A percentile compares a stretch with the other conserved stretches of the same genome.
Conservation (phyloP, 2,329 filamentous ascomycete genomes). For the Neonectria neomacrospora region DNA sequence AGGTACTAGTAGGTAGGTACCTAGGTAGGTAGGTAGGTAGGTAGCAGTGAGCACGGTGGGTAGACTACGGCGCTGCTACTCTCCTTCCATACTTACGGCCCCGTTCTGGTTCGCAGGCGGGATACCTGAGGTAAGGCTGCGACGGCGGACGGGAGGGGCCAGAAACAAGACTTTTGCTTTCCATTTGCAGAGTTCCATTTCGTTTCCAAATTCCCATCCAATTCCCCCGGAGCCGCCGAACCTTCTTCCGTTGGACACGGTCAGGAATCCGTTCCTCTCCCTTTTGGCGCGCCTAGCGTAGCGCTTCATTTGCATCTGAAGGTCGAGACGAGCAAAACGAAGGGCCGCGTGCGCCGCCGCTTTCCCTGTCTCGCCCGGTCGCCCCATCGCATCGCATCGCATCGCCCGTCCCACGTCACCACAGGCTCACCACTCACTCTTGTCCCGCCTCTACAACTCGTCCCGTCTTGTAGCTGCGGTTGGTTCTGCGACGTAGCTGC, state of each 20-base stretch:
- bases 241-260: background rate
- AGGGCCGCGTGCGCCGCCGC: slow-evolving; percentile 15
- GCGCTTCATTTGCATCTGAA: slow-evolving; percentile 13
- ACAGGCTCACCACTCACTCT: slow-evolving; percentile 16
- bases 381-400: background rate
- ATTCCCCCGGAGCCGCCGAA: background rate
- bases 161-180: slow-evolving; percentile 3
- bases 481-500: slow-evolving; percentile 12
- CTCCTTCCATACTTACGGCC: too few relatives aligned
- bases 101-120: background rate
- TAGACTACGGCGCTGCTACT: background rate
- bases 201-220: background rate
- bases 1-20: too few relatives aligned
- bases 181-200: background rate
- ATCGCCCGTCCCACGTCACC: slow-evolving; percentile 24
- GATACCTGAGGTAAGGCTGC: background rate
- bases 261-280: background rate
- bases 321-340: background rate
- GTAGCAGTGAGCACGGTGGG: background rate
- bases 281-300: slow-evolving; percentile 14
- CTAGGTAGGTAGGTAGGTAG: background rate
- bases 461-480: slow-evolving; percentile 2
- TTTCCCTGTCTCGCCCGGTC: slow-evolving; percentile 19
- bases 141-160: slow-evolving; percentile 20
- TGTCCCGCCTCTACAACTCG: slow-evolving; percentile 18